Base-by-base conservation (phyloP, 805 yeast species). In the Candida suzukii region DNA sequence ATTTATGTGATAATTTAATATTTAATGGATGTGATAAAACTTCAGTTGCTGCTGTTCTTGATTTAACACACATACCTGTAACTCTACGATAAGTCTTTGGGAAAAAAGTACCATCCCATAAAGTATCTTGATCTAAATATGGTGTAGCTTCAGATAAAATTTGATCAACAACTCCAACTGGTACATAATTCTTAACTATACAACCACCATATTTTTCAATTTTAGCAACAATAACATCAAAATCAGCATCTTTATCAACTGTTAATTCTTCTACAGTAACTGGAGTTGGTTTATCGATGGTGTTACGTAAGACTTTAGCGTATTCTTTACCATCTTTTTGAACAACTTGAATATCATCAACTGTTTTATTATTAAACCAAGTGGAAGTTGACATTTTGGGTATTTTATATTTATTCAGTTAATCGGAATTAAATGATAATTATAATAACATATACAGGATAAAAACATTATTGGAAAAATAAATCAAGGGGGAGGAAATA, bases 121-220 rank as follows among this genome's bases (percentile, higher is more conserved):
- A 32, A 20, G 40, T 38, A 38, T 50, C 49, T 10, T 50, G 44
- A 41, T 47, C 52, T 34, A 49, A 45, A 26, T 43, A 44, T 11
- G 57, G 57, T 6, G 43, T 40, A 17, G 47, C 41, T 21, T 53
- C 55, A 3, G 41, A 35, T n/a, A 41, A 41, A 37, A 52, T 48
- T 21, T 39, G 21, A 3, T 46, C 50, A 36, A 44, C 39, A 3
- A 19, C 37, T 11, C 41, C 44, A 7, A 30, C 33, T 11, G 43
- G 34, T 19, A 50, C 35, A 39, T 42, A 47, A 39, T 50, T 44
- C 35, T 45, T 46, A 21, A 53, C 46, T 11, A 53, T 38, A 35
- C 53, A 48, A 31, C 53, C 47, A 21, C 57, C 57, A 28, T 49
- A 50, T 19, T 31, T 45, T 36, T 53, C 50, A 27, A 57, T 36